Base-by-base conservation (phyloP, 176 grass and related monocot species). In the Lolium perenne region DNA sequence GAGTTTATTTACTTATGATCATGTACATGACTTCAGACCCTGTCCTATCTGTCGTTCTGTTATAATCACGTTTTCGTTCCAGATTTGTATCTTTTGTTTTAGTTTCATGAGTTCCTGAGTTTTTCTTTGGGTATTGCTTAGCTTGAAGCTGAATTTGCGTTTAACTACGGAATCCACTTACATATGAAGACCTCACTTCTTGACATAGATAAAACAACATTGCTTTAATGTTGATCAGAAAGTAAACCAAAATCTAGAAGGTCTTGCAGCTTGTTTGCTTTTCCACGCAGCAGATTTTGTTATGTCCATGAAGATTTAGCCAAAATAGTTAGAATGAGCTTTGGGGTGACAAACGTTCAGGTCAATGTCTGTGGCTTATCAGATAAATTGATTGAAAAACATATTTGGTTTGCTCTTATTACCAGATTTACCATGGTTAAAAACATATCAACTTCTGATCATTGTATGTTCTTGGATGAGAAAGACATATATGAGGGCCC, bases 1-100 rank as follows among this genome's bases (percentile, higher is more conserved):
- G 13, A 78, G 53, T 85, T 74, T 20, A 20, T 62, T 78, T 87
- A 38, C 76, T 80, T 66, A 7, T 80, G 38, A 75, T 80, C 40
- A 51, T 70, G 48, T 66, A 56, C 21, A 22, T 80, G 59, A 54
- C 23, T 81, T 57, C 45, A 40, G 41, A 60, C 61, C 75, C 40
- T 56, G 22, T 21, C 35, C 0, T 87, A 57, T 79, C 23, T 83
- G 23, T 74, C 70, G 2, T 78, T 73, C 23, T 14, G 76, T 74
- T 79, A 25, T 32, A 47, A 8, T 82, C 18, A 13, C 21, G 46
- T 38, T 51, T 83, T 64, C n/a, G 0, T 76, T 73, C 74, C 62
- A 49, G 2, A 17, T 21, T 64, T 25, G 50, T 59, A 16, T 66
- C 26, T 79, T 49, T 18, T 62, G 17, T 48, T 81, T 64, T 73